Conservation (phyloP, 2,329 filamentous ascomycete species). For the Stemphylium vesicarium region DNA sequence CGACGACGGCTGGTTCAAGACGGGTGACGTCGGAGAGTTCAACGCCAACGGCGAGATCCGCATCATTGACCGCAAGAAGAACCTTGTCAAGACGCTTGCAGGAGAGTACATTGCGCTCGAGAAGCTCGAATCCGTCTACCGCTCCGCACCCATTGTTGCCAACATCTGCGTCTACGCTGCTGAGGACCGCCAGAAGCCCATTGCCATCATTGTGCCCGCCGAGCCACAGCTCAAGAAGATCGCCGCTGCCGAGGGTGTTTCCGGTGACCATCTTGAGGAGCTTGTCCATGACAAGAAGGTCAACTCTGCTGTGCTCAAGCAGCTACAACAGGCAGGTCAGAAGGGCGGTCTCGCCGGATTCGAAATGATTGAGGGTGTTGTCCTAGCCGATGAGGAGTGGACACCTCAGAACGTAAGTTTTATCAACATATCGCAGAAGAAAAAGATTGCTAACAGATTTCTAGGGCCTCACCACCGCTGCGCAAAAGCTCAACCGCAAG, state of each 20-base stretch:
- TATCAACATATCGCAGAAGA: neutral
- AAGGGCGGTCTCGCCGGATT: slow-evolving; percentile 71
- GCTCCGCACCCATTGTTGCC: slow-evolving; percentile 75
- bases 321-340: slow-evolving; percentile 69
- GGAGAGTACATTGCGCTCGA: slow-evolving; percentile 98
- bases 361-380: slow-evolving; percentile 77
- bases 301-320: slow-evolving; percentile 69
- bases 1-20: slow-evolving; percentile 94
- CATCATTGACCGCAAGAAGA: slow-evolving; percentile 97
- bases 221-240: slow-evolving; percentile 64
- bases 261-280: slow-evolving; percentile 69
- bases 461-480: slow-evolving; percentile 58
- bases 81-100: slow-evolving; percentile 92
- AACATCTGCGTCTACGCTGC: slow-evolving; percentile 91
- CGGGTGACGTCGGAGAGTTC: slow-evolving; percentile 93
- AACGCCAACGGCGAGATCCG: slow-evolving; percentile 78
- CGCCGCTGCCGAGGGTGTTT: slow-evolving; percentile 64
- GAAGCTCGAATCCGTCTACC: slow-evolving; percentile 91
- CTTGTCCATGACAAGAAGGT: slow-evolving; percentile 73
- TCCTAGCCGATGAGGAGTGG: slow-evolving; percentile 86
- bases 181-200: slow-evolving; percentile 73
- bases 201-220: slow-evolving; percentile 77
- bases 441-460: slow-evolving; percentile 22
- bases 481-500: slow-evolving; percentile 61
- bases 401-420: slow-evolving; percentile 78